phyloP scores from a whole-genome alignment of 2,329 filamentous ascomycete genomes.

The Colletotrichum liriopes region DNA sequence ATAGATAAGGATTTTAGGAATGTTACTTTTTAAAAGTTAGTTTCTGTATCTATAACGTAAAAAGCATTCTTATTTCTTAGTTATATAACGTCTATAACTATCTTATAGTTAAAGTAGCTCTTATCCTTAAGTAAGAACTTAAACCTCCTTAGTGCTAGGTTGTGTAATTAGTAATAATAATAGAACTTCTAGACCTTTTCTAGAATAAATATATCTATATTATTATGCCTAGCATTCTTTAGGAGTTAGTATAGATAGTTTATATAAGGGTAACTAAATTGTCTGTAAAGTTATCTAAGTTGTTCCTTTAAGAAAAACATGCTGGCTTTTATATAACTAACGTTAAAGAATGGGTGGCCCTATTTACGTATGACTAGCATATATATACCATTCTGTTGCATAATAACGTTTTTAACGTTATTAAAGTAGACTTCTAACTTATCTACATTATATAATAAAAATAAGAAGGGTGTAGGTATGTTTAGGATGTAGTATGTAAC shows the following conservation, averaged over 20 bases:
- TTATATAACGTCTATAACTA: not conserved
- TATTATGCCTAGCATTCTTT: not conserved
- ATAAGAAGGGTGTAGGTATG: too few relatives aligned
- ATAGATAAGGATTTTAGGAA: not conserved
- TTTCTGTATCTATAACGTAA: not conserved
- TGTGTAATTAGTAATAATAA: not conserved
- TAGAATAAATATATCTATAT: too few relatives aligned
- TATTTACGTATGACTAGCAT: not conserved
- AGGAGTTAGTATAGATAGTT: not conserved
- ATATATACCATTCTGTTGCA: not conserved
- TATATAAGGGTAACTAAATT: not conserved
- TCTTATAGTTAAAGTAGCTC: not conserved
- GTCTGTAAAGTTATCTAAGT: not conserved
- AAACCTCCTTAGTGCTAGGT: too few relatives aligned
- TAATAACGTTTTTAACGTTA: not conserved
- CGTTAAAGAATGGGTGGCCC: not conserved
- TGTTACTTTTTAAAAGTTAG: not conserved
- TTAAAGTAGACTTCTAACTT: not conserved
- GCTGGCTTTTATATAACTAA: not conserved
- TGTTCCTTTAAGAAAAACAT: not conserved
- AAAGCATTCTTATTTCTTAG: not conserved
- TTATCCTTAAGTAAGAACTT: not conserved
- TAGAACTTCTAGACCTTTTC: not conserved
- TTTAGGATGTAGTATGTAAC: too few relatives aligned
- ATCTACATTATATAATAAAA: too few relatives aligned